Conservation (phyloP, 2,329 filamentous ascomycete species). For the Cladosporium colombiae region DNA sequence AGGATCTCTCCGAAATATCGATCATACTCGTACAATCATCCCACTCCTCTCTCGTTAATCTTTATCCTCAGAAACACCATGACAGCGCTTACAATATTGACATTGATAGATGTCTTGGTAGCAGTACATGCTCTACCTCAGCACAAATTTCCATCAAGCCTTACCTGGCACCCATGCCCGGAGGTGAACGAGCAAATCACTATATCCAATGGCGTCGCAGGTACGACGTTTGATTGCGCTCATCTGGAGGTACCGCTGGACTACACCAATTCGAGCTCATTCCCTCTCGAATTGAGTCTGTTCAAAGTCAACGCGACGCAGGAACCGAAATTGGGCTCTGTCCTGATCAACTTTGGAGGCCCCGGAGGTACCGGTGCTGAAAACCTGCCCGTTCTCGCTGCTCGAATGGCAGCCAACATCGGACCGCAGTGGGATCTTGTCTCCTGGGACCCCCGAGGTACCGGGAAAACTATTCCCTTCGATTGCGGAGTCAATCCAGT, state of each 20-base stretch:
- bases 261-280: conserved; percentile 12
- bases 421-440: conserved; percentile 27
- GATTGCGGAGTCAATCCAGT: conserved; percentile 21
- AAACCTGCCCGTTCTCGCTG: conserved; percentile 15
- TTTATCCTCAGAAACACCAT: not conserved
- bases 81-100: not conserved
- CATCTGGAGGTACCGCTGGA: not conserved
- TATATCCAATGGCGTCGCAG: not conserved
- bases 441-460: conserved; percentile 21
- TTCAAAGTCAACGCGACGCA: conserved; percentile 25
- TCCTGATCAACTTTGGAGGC: conserved; percentile 32
- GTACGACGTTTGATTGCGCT: conserved; percentile 20
- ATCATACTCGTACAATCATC: not conserved
- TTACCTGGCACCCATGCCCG: not conserved
- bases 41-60: not conserved
- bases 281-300: conserved; percentile 23
- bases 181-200: not conserved
- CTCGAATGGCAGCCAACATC: conserved; percentile 16
- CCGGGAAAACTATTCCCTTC: conserved; percentile 26
- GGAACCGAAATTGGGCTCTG: conserved; percentile 26
- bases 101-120: not conserved
- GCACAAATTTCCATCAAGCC: not conserved
- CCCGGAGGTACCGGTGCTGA: conserved; percentile 25
- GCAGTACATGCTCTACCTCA: not conserved
- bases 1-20: not conserved